Base-by-base conservation (phyloP, 805 yeast genomes). In the Barnettozyma siamensis region DNA sequence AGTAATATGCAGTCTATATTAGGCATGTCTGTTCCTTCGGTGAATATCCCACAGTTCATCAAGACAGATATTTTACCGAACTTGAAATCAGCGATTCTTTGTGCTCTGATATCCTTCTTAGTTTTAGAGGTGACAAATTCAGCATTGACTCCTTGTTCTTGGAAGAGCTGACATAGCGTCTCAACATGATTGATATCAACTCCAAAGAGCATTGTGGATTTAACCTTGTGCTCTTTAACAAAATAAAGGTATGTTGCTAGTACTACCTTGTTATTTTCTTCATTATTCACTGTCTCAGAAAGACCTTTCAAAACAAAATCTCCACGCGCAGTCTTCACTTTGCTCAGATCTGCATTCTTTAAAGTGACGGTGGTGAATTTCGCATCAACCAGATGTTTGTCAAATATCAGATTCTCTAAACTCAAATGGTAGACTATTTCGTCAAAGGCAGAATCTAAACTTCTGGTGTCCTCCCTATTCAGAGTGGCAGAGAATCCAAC, bases 11-110 rank as follows among this genome's bases (percentile, higher is more conserved):
- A 80, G 55, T 89, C 97, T 42, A 88, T 83, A 46, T 80, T 80
- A 3, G 97, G 97, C 16, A 91, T 80, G 63, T 89, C 97, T 0
- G 97, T 88, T 0, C 98, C 98, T 59, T 89, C 98, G 0, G 96
- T 89, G 51, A 91, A 82, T 6, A 89, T 86, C 15, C 84, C 87
- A 58, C 95, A 93, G 55, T 91, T 91, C 64, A 93, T 73, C 24
- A 89, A 62, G 0, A 91, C 94, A 5, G 81, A 76, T 16, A 86
- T 68, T 13, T 70, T 56, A 0, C 93, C 88, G 0, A 62, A 50
- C 45, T 69, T 72, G 56, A 89, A 91, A 28, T 74, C 80, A 6
- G 65, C 60, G 2, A 88, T 61, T 0, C 78, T 67, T 3, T 59
- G 53, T 13, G 64, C 70, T 31, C 97, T 66, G 31, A 73, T 78